Evolutionary conservation across 1,284 basidiomycete species (phyloP).

Genomic region (Pterula multifida): DNA sequence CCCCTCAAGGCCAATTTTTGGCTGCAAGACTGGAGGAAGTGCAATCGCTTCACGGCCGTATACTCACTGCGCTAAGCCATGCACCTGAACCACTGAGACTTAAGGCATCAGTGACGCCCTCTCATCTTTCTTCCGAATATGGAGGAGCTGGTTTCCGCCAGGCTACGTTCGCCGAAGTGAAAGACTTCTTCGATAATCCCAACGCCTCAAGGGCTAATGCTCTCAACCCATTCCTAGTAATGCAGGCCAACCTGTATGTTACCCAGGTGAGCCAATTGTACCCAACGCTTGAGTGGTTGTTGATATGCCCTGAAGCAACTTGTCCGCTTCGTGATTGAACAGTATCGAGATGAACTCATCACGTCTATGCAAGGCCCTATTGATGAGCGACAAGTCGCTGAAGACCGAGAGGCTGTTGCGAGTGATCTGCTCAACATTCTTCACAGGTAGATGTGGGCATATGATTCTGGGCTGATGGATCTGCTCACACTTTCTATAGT

Average conservation of each 20-base stretch:
- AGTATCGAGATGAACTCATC: constrained; percentile 76
- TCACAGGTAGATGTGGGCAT: constrained; percentile 39
- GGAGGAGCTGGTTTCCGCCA: constrained; percentile 62
- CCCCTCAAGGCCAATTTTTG: constrained; percentile 71
- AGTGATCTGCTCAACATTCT: constrained; percentile 75
- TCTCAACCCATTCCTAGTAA: constrained; percentile 77
- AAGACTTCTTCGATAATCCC: constrained; percentile 82
- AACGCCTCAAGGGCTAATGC: constrained; percentile 74
- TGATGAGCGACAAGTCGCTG: constrained; percentile 52
- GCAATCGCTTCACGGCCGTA: constrained; percentile 61
- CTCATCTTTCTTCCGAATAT: constrained; percentile 44
- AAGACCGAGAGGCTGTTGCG: constrained; percentile 64
- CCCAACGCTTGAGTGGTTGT: constrained; percentile 7
- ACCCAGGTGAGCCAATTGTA: constrained; percentile 50
- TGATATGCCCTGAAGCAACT: constrained; percentile 50
- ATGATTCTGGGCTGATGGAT: constrained; percentile 6
- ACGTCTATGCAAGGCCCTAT: constrained; percentile 50
- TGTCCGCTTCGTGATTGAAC: constrained; percentile 79
- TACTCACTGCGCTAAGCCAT: constrained; percentile 56
- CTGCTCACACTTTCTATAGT: constrained; percentile 24
- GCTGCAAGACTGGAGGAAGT: constrained; percentile 73
- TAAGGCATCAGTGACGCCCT: constrained; percentile 39
- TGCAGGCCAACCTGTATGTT: constrained; percentile 82
- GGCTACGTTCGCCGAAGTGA: constrained; percentile 74
- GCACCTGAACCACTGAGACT: constrained; percentile 60